Percentiles rank a stretch among this genome's conserved stretches.
Conservation (phyloP, 306 rosid species). For the Coriaria nepalensis region DNA sequence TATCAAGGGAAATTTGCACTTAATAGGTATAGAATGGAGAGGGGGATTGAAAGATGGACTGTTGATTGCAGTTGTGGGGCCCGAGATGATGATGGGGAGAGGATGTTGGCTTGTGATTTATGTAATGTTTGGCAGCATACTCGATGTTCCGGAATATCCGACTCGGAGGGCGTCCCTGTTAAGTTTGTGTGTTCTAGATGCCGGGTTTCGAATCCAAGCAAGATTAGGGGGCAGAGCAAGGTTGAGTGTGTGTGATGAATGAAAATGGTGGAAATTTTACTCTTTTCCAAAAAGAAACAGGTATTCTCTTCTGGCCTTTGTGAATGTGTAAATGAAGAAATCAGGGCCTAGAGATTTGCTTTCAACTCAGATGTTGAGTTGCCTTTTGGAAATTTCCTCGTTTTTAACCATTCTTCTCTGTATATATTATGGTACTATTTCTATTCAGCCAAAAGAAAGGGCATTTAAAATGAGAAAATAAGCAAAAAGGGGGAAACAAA, state of each 20-base stretch:
- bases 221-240: conserved; percentile 32
- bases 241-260: conserved; percentile 14
- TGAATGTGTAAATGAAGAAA: too few species aligned
- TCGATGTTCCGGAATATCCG: conserved; percentile 62
- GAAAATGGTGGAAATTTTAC: neutral
- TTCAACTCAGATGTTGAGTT: too few species aligned
- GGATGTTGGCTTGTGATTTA: conserved; percentile 83
- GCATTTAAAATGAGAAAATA: too few species aligned
- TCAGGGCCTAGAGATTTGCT: too few species aligned
- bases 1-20: conserved; percentile 50
- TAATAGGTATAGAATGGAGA: conserved; percentile 72
- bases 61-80: conserved; percentile 91
- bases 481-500: too few species aligned
- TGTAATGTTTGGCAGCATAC: conserved; percentile 94
- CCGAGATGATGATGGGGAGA: conserved; percentile 90
- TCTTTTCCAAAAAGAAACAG: too few species aligned
- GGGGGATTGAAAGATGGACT: conserved; percentile 91
- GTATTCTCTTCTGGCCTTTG: too few species aligned
- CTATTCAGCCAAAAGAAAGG: too few species aligned
- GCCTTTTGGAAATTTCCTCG: too few species aligned
- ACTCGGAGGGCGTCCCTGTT: conserved; percentile 52
- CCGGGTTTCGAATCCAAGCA: conserved; percentile 22
- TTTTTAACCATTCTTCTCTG: too few species aligned
- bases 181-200: conserved; percentile 61
- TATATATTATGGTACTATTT: too few species aligned